A percentile compares a stretch with the other conserved stretches of the same genome.
Evolutionary conservation across 2,329 filamentous ascomycete genomes (phyloP).

Genomic region (Neodidymelliopsis sp.): DNA sequence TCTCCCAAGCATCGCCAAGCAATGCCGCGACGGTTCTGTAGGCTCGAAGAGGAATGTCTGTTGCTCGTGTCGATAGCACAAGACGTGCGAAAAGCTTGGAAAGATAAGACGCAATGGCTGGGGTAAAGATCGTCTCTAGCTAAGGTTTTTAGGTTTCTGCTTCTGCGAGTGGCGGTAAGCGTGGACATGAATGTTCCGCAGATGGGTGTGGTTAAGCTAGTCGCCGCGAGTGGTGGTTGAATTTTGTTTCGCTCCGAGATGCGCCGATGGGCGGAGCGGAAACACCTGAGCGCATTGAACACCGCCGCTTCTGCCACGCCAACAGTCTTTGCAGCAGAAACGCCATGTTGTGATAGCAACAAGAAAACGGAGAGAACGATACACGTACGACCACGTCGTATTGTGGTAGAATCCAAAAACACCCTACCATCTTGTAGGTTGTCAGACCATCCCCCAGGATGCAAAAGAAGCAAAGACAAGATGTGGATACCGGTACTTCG

Average conservation of each 20-base stretch:
- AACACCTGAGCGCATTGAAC: no score
- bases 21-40: conserved; percentile 14
- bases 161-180: neutral
- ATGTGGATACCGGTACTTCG: no score
- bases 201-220: neutral
- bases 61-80: conserved; percentile 1
- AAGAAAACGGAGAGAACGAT: no score
- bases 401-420: no score
- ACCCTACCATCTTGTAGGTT: no score
- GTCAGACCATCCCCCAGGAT: no score
- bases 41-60: conserved; percentile 19
- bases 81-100: conserved; percentile 8
- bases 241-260: neutral
- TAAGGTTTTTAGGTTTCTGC: neutral
- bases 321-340: no score
- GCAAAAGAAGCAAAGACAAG: no score
- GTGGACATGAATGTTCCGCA: conserved; percentile 1
- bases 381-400: no score
- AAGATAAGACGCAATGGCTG: conserved; percentile 9
- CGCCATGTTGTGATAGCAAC: no score
- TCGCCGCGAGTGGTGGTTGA: neutral
- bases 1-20: conserved; percentile 19
- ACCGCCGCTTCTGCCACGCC: no score
- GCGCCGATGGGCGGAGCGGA: no score
- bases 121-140: conserved; percentile 8